Evolutionary conservation across 176 grass and related monocot species (phyloP), one percentile per base, ranked within the genome.

Genomic region (Avena insularis): DNA sequence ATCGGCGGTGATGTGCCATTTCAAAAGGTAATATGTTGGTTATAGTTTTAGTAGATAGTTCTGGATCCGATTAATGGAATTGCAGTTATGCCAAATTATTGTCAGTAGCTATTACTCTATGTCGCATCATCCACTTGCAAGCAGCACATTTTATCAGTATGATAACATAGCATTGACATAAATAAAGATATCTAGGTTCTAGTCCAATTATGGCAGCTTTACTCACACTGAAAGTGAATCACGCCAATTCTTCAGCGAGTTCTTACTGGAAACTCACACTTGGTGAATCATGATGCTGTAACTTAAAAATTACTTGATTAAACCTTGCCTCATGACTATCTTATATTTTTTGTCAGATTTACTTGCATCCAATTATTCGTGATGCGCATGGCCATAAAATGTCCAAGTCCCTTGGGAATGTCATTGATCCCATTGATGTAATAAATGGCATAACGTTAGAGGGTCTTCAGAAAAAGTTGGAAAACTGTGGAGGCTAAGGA

Each of bases 311-410:
- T 17, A 76, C 23, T 53, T 35, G 25, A 35, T 77, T 69, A 55
- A 77, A 55, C 77, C 15, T 78, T 19, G 73, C 27, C 25, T 35
- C 75, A 36, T 78, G 14, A 27, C 38, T 46, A 40, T 60, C 62
- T 36, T 54, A 46, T 60, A 47, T 43, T 35, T 38, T 72, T 90
- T 46, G 4, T 20, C 78, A 98, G 96, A 92, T 98, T 78, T 98
- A 98, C 86, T 91, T 98, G 84, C 96, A 98, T 83, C 96, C 91
- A 57, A 98, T 98, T 75, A 85, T 98, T 78, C 91, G 96, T 31
- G 96, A 98, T 89, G 96, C 96, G 29, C 96, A 91, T 76, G 93
- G 93, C 13, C 80, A 92, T 11, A 98, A 98, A 80, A 98, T 98
- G 96, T 92, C 93, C 50, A 95, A 98, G 68, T 98, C 96, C 33